Percentiles rank a stretch among this genome's conserved stretches.
Conservation (phyloP, 345 rosid species). For the Eucalyptus rudis region DNA sequence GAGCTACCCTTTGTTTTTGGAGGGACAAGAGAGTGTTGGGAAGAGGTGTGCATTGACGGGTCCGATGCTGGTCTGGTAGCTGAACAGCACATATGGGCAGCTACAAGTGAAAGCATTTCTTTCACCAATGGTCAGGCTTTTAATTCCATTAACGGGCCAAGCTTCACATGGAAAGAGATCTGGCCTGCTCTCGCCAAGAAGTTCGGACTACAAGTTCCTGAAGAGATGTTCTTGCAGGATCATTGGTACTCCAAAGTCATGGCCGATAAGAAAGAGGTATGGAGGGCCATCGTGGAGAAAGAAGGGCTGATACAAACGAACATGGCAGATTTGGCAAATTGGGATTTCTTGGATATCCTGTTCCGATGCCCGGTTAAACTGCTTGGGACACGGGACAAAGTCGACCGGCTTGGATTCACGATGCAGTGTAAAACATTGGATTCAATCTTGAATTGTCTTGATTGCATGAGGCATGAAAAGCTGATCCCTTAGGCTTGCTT, state of each 20-base stretch:
- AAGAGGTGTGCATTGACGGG: slow-evolving; percentile 62
- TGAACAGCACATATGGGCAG: slow-evolving; percentile 74
- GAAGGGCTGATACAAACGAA: slow-evolving; percentile 37
- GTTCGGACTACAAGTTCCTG: slow-evolving; percentile 31
- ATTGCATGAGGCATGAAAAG: slow-evolving; percentile 57
- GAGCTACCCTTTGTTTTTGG: slow-evolving; percentile 83
- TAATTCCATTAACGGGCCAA: slow-evolving; percentile 54
- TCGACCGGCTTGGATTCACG: slow-evolving; percentile 50
- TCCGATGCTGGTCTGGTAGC: slow-evolving; percentile 70
- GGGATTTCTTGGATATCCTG: slow-evolving; percentile 64
- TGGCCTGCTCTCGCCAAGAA: slow-evolving; percentile 57
- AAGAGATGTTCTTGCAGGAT: slow-evolving; percentile 28
- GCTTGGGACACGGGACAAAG: slow-evolving; percentile 61
- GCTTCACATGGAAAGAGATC: slow-evolving; percentile 78
- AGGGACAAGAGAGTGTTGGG: slow-evolving; percentile 80
- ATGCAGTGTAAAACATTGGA: slow-evolving; percentile 44
- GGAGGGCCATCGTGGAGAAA: slow-evolving; percentile 54
- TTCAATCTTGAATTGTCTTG: slow-evolving; percentile 65
- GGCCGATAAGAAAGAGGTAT: slow-evolving; percentile 33
- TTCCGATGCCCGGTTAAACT: slow-evolving; percentile 61
- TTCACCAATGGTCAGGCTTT: slow-evolving; percentile 45
- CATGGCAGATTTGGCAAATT: slow-evolving; percentile 69
- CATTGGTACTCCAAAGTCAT: slow-evolving; percentile 35
- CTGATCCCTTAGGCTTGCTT: slow-evolving; percentile 28
- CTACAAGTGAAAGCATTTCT: slow-evolving; percentile 24